Evolutionary conservation across 176 grass and related monocot genomes (phyloP).

Genomic region (Oryza meyeriana): DNA sequence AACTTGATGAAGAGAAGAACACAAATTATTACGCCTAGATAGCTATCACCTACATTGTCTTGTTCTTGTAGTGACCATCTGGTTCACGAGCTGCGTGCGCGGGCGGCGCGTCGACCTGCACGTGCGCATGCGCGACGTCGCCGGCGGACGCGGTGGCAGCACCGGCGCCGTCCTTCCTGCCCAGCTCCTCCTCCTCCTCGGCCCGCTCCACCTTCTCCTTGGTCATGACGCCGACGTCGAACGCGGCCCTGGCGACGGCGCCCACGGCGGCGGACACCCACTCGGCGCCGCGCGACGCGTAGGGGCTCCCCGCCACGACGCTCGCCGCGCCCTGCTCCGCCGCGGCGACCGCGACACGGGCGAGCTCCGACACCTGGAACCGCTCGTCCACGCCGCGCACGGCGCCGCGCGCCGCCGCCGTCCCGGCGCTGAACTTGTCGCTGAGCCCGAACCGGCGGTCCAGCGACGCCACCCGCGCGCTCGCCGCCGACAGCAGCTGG

Average conservation of each 20-base stretch:
- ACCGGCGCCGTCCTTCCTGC: background rate
- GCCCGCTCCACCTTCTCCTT: constrained; percentile 29
- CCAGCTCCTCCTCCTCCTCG: background rate
- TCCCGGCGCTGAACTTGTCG: constrained; percentile 39
- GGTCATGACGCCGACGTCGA: constrained; percentile 34
- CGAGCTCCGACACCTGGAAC: constrained; percentile 38
- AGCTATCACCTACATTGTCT: background rate
- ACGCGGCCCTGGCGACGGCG: constrained; percentile 29
- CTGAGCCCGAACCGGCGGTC: constrained; percentile 37
- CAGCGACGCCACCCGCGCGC: constrained; percentile 34
- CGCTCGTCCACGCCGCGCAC: constrained; percentile 40
- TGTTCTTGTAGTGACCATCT: background rate
- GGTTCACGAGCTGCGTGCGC: background rate
- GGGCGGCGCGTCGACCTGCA: background rate
- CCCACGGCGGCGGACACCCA: constrained; percentile 32
- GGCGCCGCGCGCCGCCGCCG: constrained; percentile 20
- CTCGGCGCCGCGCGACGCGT: constrained; percentile 28
- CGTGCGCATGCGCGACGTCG: background rate
- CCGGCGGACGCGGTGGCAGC: background rate
- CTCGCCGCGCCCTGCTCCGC: constrained; percentile 16
- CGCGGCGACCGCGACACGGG: constrained; percentile 14
- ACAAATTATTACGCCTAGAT: background rate
- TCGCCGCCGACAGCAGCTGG: constrained; percentile 35
- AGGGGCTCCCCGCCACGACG: constrained; percentile 28
- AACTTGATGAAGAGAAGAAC: background rate